phyloP scores from a whole-genome alignment of 805 yeast genomes.

The Saturnispora kantuleensis region DNA sequence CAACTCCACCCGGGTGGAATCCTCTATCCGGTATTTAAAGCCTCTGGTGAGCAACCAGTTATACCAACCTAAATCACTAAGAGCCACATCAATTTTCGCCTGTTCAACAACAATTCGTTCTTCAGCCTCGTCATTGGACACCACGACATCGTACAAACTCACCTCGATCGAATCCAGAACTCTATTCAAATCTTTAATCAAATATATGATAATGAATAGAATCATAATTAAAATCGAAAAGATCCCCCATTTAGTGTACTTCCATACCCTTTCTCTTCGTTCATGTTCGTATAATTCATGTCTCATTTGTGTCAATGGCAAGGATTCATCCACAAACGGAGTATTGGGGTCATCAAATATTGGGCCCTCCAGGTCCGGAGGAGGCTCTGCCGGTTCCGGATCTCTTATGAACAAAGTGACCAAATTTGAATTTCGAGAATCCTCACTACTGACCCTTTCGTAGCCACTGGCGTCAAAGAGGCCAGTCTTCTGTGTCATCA shows the following conservation, averaged over 20 bases:
- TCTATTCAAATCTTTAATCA: neutral
- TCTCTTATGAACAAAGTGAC: neutral
- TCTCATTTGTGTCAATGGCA: slow-evolving; percentile 6
- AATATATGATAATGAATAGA: neutral
- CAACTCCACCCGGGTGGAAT: neutral
- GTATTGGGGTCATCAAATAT: slow-evolving; percentile 5
- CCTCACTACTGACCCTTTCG: neutral
- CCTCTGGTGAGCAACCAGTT: neutral
- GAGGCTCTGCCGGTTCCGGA: slow-evolving; percentile 5
- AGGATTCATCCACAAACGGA: neutral
- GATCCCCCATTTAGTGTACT: neutral
- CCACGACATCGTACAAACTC: neutral
- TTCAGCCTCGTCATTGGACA: neutral
- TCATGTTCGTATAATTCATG: slow-evolving; percentile 2
- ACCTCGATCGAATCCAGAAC: neutral
- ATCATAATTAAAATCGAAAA: neutral
- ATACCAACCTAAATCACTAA: slow-evolving; percentile 4
- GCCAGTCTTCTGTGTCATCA: neutral
- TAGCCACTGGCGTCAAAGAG: neutral
- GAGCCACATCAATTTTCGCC: neutral
- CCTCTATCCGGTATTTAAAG: neutral
- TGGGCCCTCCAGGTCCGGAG: neutral
- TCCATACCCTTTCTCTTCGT: neutral
- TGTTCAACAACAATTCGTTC: neutral
- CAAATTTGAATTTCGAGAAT: neutral